Evolutionary conservation across 2,329 filamentous ascomycete genomes (phyloP).

Genomic region (Cucurbitaria berberidis): DNA sequence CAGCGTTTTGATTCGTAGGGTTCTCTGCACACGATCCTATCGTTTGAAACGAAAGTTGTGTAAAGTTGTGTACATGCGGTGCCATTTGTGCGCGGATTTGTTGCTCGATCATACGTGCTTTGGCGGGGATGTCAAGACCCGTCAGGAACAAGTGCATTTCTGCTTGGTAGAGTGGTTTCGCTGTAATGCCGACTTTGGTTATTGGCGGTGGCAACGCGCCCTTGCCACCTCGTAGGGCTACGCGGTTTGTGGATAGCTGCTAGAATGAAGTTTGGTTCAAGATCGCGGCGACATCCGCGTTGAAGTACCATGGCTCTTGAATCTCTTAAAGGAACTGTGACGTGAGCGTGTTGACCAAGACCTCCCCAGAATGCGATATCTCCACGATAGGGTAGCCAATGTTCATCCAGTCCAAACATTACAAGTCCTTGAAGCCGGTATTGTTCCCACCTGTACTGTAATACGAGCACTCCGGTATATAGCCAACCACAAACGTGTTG

Average conservation of each 20-base stretch:
- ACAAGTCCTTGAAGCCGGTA: slow-evolving; percentile 51
- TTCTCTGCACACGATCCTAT: slow-evolving; percentile 37
- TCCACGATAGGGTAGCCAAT: slow-evolving; percentile 44
- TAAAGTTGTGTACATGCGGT: slow-evolving; percentile 10
- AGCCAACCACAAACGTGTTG: slow-evolving; percentile 53
- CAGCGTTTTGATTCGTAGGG: slow-evolving; percentile 41
- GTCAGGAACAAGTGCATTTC: slow-evolving; percentile 34
- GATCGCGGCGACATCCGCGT: slow-evolving; percentile 62
- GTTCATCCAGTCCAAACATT: slow-evolving; percentile 39
- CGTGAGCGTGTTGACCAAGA: slow-evolving; percentile 58
- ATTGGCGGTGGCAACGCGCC: slow-evolving; percentile 56
- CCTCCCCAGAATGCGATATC: slow-evolving; percentile 32
- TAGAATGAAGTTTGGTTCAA: slow-evolving; percentile 60
- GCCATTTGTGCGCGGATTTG: slow-evolving; percentile 24
- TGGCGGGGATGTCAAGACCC: slow-evolving; percentile 36
- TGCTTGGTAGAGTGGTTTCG: slow-evolving; percentile 36
- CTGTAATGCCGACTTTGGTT: slow-evolving; percentile 50
- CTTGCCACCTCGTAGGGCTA: slow-evolving; percentile 55
- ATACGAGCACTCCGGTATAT: slow-evolving; percentile 53
- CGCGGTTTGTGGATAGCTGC: slow-evolving; percentile 57
- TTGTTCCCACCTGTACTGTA: slow-evolving; percentile 55
- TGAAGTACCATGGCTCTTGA: slow-evolving; percentile 59
- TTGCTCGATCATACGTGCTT: slow-evolving; percentile 29
- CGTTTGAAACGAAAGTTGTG: slow-evolving; percentile 35
- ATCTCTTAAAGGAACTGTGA: slow-evolving; percentile 58